Evolutionary conservation across 768 basidiomycete genomes (phyloP), one percentile per base, ranked within the genome.

Genomic region (Cyathus striatus): DNA sequence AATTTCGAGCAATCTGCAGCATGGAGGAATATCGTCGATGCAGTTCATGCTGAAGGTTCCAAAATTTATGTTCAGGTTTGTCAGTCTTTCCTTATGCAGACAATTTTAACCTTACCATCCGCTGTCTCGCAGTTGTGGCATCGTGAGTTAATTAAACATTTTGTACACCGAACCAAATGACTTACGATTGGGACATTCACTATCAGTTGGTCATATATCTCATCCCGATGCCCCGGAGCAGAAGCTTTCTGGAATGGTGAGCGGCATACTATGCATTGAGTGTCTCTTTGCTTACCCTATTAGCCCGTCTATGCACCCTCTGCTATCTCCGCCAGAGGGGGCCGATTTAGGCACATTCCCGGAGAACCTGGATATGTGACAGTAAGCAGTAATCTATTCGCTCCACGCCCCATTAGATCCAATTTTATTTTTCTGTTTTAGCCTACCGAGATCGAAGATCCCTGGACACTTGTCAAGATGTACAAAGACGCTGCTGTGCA

Each of bases 231-330:
- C 58, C 5, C 62, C 68, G 1, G 61, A 69, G 44, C 71, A 72
- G 23, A 69, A 49, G 32, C 42, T 56, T 14, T 48, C 67, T 2
- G 66, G 68, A 21, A 49, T 48, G 21, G 67, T 68, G 38, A 35
- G 57, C 23, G 10, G 1, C 27, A 2, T 12, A 3, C 16, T 27
- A 41, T 14, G 3, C 23, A 27, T 16, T 23, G 32, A 38, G 18
- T 1, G n/a, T 27, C 22, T n/a, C 49, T 54, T 26, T 55, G 5
- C 23, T 21, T 24, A 30, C 22, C n/a, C n/a, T n/a, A n/a, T n/a
- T n/a, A 71, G 68, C 66, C 69, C 12, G 70, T 73, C 9, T 72
- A 68, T 37, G 72, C 57, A 2, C 71, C 73, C 12, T 74, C 72
- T 13, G 64, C 68, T 20, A 68, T 73, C 22, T 44, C 64, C 17